phyloP scores from a whole-genome alignment of 352 stramenopile species.

The Phytophthora uliginosa region DNA sequence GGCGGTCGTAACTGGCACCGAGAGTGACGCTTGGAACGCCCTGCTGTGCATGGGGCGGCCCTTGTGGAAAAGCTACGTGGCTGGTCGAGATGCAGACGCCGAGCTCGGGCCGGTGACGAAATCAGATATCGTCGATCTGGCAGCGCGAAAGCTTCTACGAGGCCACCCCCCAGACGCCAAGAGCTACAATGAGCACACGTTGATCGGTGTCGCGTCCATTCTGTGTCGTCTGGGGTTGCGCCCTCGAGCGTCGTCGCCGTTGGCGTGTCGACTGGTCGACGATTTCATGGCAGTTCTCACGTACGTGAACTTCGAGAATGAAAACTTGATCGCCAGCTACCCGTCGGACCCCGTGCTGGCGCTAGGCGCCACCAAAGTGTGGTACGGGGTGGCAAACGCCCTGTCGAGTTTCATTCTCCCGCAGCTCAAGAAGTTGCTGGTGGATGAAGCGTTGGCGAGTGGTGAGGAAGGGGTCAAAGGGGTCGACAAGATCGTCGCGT shows the following conservation, averaged over 20 bases:
- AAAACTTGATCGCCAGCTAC: not conserved
- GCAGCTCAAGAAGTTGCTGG: not conserved
- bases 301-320: not conserved
- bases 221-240: not conserved
- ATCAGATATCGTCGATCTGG: too few relatives aligned
- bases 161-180: not conserved
- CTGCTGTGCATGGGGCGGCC: too few relatives aligned
- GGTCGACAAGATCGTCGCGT: too few relatives aligned
- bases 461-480: too few relatives aligned
- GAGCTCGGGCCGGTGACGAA: too few relatives aligned
- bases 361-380: not conserved
- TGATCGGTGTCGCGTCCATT: not conserved
- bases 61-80: too few relatives aligned
- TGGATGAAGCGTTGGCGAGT: too few relatives aligned
- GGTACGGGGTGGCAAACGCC: not conserved
- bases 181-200: not conserved
- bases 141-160: not conserved
- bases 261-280: not conserved
- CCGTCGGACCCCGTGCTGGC: slow-evolving; percentile 6
- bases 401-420: not conserved
- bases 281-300: not conserved
- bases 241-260: not conserved
- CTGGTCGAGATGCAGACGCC: too few relatives aligned
- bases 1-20: too few relatives aligned
- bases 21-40: too few relatives aligned